Conservation (phyloP, 805 yeast species). For the Danielozyma ontarioensis region DNA sequence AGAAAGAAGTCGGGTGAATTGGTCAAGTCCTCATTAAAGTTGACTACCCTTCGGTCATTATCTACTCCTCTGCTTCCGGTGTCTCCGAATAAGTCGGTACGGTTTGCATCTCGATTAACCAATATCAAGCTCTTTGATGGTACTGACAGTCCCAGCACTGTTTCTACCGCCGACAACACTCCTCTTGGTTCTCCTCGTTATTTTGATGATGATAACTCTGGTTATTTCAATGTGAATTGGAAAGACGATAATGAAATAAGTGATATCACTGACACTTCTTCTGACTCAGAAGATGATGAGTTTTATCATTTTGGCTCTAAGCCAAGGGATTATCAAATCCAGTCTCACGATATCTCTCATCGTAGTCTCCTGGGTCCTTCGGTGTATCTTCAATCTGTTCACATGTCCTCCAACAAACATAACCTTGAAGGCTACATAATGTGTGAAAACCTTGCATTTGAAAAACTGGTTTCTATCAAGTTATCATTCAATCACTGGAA, state of each 20-base stretch:
- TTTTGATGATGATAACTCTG: constrained; percentile 7
- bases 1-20: constrained; percentile 17
- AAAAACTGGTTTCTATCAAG: constrained; percentile 35
- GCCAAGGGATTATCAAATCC: constrained; percentile 10
- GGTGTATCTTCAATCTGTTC: constrained; percentile 33
- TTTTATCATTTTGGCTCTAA: constrained; percentile 1
- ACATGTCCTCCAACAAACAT: constrained; percentile 20
- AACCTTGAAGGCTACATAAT: constrained; percentile 21
- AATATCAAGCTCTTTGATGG: constrained; percentile 63
- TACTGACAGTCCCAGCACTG: constrained; percentile 54
- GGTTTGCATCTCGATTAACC: constrained; percentile 58
- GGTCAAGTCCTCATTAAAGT: constrained; percentile 20
- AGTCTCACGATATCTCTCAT: constrained; percentile 8
- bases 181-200: constrained; percentile 36
- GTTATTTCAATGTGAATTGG: constrained; percentile 23
- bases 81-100: constrained; percentile 43
- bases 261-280: constrained; percentile 16
- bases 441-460: constrained; percentile 32
- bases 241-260: constrained; percentile 13
- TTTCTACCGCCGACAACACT: constrained; percentile 49
- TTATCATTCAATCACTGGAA: constrained; percentile 48
- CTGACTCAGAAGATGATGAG: constrained; percentile 18
- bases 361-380: constrained; percentile 10
- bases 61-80: constrained; percentile 22
- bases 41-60: constrained; percentile 16